These are phyloP conservation scores for Aspergillus ustus DNA, from an alignment of 2,329 filamentous ascomycete species.

Conservation along the genomic window DNA sequence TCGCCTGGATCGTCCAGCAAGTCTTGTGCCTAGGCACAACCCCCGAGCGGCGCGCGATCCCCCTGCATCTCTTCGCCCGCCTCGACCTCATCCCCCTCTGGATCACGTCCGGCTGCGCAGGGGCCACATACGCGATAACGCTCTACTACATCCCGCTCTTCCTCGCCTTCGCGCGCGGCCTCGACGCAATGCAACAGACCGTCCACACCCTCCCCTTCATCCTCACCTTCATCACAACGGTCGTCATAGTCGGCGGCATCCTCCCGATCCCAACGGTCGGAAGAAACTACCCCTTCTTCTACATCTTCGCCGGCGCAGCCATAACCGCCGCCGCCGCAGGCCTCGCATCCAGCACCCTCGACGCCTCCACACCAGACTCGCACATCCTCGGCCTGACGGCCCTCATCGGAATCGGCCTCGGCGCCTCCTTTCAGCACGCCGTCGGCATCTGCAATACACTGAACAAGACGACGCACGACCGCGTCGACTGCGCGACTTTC, in stretches of 20 bases:
- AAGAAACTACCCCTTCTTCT: constrained; percentile 28
- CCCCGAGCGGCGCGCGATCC: constrained; percentile 52
- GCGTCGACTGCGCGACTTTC: constrained; percentile 1
- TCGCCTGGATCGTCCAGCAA: constrained; percentile 55
- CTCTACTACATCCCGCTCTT: constrained; percentile 61
- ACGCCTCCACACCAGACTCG: constrained; percentile 29
- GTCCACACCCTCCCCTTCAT: constrained; percentile 40
- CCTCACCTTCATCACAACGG: constrained; percentile 23
- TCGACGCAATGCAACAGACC: constrained; percentile 34
- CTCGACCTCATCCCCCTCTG: constrained; percentile 50
- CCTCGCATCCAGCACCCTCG: constrained; percentile 6
- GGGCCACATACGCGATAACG: constrained; percentile 38
- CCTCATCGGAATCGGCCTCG: constrained; percentile 12
- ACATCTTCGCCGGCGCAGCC: constrained; percentile 26
- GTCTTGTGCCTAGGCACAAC: constrained; percentile 48
- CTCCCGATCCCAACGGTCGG: constrained; percentile 25
- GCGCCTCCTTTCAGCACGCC: constrained; percentile 13
- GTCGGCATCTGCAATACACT: constrained; percentile 15
- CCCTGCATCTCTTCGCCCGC: constrained; percentile 50
- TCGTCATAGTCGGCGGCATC: constrained; percentile 26
- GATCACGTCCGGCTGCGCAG: constrained; percentile 42
- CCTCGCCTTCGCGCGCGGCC: constrained; percentile 57
- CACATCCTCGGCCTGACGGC: constrained; percentile 9
- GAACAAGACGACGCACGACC: not conserved
- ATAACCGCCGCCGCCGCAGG: not conserved